Evolutionary conservation across 2,329 filamentous ascomycete genomes (phyloP).

Genomic region (Emericellopsis cladophorae): DNA sequence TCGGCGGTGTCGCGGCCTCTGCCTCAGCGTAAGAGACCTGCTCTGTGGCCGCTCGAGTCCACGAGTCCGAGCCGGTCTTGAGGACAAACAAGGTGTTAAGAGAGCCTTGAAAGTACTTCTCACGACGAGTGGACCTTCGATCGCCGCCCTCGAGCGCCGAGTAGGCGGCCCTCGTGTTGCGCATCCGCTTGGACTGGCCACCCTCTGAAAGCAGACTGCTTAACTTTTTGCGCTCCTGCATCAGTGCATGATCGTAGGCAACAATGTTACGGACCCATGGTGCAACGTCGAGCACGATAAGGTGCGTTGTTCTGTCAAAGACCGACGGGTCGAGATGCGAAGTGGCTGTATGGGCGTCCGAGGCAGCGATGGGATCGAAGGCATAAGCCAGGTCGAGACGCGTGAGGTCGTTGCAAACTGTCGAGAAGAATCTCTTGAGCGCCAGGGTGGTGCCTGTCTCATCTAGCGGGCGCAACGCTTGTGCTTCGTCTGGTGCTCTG

Average conservation of each 20-base stretch:
- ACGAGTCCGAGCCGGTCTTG: constrained; percentile 41
- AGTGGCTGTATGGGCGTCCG: constrained; percentile 25
- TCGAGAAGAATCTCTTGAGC: constrained; percentile 24
- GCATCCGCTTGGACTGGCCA: constrained; percentile 35
- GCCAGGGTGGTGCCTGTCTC: constrained; percentile 18
- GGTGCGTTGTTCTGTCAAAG: constrained; percentile 58
- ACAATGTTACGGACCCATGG: constrained; percentile 86
- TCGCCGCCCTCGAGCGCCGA: constrained; percentile 67
- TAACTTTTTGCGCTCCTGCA: constrained; percentile 51
- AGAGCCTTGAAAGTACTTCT: constrained; percentile 56
- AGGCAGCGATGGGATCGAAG: constrained; percentile 46
- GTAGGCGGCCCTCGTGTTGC: constrained; percentile 62
- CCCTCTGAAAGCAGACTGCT: constrained; percentile 51
- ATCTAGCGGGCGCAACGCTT: constrained; percentile 8
- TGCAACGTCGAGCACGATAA: constrained; percentile 66
- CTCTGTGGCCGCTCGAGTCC: constrained; percentile 17
- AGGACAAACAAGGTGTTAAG: constrained; percentile 51
- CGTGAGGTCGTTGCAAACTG: constrained; percentile 15
- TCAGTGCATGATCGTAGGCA: constrained; percentile 58
- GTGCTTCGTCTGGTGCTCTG: background rate
- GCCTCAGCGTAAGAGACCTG: constrained; percentile 6
- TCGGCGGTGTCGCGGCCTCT: background rate
- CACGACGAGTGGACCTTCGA: constrained; percentile 52
- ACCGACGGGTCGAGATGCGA: constrained; percentile 52
- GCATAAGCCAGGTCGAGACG: constrained; percentile 43